Evolutionary conservation across 768 basidiomycete species (phyloP), one percentile per base, ranked within the genome.

Genomic region (Mycena pura): DNA sequence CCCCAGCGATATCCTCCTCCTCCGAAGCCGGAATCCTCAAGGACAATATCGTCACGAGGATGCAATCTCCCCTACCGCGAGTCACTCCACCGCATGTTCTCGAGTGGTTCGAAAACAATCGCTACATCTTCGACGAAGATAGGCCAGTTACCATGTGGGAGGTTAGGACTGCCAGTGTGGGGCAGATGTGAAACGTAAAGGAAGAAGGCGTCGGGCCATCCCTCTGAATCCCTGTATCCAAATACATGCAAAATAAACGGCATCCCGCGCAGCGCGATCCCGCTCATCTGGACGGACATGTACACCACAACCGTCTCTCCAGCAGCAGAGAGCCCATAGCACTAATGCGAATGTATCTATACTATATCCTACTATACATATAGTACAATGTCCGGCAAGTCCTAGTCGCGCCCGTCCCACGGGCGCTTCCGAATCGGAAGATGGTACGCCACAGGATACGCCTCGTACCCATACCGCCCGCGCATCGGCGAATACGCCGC

Each of bases 221-320:
- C n/a, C n/a, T n/a, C n/a, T n/a, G n/a, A n/a, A n/a, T n/a, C n/a
- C n/a, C n/a, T n/a, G n/a, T n/a, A n/a, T n/a, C n/a, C n/a, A n/a
- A n/a, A n/a, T n/a, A n/a, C n/a, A n/a, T n/a, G n/a, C n/a, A n/a
- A n/a, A n/a, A n/a, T n/a, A n/a, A n/a, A n/a, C 0, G 95, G 96
- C 0, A 99, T 99, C 56, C 86, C 94, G 24, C 76, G 94, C 79
- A 76, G 90, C 62, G 93, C 93, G 0, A 90, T 99, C 15, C 94
- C 95, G 8, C 82, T 96, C 44, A 96, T 99, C 52, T 99, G 97
- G 97, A 99, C 96, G 58, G 98, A 95, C 74, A 96, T 97, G 93
- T 94, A 94, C 68, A 94, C 93, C 49, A 94, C 90, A 13, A 91
- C n/a, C n/a, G n/a, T n/a, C n/a, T n/a, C n/a, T n/a, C n/a, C n/a